These are phyloP conservation scores for Dryas alaskensis DNA, from an alignment of 306 rosid genomes.

Conservation along the genomic window DNA sequence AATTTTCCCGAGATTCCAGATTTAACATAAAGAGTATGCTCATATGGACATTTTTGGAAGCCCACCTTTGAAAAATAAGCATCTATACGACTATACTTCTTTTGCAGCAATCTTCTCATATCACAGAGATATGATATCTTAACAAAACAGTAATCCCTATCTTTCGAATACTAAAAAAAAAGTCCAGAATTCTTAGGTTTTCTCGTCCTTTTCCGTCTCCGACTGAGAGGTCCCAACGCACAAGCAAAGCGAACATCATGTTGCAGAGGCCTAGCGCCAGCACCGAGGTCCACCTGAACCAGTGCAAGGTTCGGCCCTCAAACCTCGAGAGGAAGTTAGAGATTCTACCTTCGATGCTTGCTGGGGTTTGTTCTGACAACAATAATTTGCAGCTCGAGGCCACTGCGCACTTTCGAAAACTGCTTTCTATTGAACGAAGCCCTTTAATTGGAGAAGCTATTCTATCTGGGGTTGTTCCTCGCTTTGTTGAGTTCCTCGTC, in stretches of 20 bases:
- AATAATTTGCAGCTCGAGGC: constrained; percentile 70
- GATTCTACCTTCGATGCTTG: constrained; percentile 83
- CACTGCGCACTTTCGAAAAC: constrained; percentile 80
- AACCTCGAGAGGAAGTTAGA: constrained; percentile 78
- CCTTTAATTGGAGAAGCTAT: too few relatives aligned
- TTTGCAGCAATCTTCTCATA: too few relatives aligned
- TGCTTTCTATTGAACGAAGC: too few relatives aligned
- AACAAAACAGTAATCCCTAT: background rate
- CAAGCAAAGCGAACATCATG: constrained; percentile 37
- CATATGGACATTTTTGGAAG: too few relatives aligned
- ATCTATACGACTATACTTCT: too few relatives aligned
- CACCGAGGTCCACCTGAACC: constrained; percentile 86
- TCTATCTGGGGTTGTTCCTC: too few relatives aligned
- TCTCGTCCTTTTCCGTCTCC: background rate
- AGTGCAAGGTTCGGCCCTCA: constrained; percentile 71
- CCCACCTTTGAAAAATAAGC: too few relatives aligned
- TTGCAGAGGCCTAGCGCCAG: constrained; percentile 80
- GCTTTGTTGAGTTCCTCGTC: too few relatives aligned
- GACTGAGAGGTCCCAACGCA: background rate
- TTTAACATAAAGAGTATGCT: too few relatives aligned
- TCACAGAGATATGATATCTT: too few relatives aligned
- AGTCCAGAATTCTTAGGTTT: constrained; percentile 4
- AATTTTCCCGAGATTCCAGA: too few relatives aligned
- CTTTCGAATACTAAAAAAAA: background rate
- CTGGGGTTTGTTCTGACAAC: constrained; percentile 71